Percentiles rank a stretch among this genome's conserved stretches.
Conservation (phyloP, 163 green algal species). For the Prototheca wickerhamii region DNA sequence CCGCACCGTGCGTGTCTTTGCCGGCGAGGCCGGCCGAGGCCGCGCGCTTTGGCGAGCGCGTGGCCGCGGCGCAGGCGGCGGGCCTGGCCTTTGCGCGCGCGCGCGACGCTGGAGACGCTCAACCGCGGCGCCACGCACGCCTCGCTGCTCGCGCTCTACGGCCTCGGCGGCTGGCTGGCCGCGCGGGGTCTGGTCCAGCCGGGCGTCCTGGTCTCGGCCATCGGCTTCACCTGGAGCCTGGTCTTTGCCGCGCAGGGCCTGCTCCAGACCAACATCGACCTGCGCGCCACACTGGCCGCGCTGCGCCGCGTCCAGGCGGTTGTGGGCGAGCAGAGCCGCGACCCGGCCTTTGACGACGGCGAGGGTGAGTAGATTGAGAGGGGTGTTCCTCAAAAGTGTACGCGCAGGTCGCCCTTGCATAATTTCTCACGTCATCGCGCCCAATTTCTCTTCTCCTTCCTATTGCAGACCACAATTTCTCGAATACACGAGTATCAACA, state of each 20-base stretch:
- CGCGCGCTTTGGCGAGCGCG: constrained; percentile 63
- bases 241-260: constrained; percentile 74
- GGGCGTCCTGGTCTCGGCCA: constrained; percentile 64
- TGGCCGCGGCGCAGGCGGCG: constrained; percentile 29
- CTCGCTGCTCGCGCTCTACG: constrained; percentile 64
- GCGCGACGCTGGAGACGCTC: constrained; percentile 48
- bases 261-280: constrained; percentile 72
- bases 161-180: constrained; percentile 39
- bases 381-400: too few relatives aligned
- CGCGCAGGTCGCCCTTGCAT: too few relatives aligned
- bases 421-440: too few relatives aligned
- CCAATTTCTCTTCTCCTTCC: too few relatives aligned
- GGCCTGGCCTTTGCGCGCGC: constrained; percentile 46
- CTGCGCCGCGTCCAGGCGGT: constrained; percentile 40
- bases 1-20: constrained; percentile 64
- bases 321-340: constrained; percentile 37
- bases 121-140: constrained; percentile 71
- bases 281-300: constrained; percentile 43
- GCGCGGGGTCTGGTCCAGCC: constrained; percentile 47
- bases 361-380: too few relatives aligned
- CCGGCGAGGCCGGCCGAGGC: constrained; percentile 65
- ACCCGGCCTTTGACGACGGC: constrained; percentile 66
- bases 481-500: too few relatives aligned
- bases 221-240: constrained; percentile 80
- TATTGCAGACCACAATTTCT: too few relatives aligned